phyloP scores from a whole-genome alignment of 768 basidiomycete genomes.

The Suillus ampliporus region DNA sequence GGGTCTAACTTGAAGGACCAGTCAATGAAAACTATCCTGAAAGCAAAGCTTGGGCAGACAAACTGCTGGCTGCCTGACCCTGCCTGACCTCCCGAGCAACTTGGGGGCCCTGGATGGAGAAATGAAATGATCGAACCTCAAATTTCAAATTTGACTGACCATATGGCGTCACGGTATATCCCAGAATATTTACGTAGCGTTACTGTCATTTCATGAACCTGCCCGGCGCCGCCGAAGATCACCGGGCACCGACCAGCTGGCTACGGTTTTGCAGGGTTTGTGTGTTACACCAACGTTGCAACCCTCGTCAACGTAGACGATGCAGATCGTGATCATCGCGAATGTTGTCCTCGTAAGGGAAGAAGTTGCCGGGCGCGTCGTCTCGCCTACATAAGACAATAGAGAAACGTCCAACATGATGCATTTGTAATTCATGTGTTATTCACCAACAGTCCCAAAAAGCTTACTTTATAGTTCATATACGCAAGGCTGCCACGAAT shows the following conservation, averaged over 20 bases:
- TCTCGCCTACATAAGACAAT: not conserved
- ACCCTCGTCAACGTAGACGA: no score
- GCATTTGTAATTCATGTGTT: not conserved
- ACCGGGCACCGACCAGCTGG: not conserved
- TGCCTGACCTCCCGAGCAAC: not conserved
- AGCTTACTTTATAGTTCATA: not conserved
- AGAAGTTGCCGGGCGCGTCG: not conserved
- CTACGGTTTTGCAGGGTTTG: not conserved
- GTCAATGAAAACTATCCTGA: not conserved
- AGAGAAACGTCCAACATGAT: not conserved
- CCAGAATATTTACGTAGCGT: not conserved
- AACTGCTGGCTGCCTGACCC: not conserved
- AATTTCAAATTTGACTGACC: not conserved
- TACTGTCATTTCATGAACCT: not conserved
- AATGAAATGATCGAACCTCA: not conserved
- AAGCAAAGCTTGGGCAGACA: not conserved
- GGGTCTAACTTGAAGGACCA: not conserved
- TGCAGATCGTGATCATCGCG: not conserved
- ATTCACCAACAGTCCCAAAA: not conserved
- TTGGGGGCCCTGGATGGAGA: not conserved
- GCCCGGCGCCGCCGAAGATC: no score
- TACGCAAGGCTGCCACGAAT: not conserved
- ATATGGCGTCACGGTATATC: not conserved
- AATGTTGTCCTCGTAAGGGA: not conserved
- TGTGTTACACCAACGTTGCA: not conserved